Percentiles rank a stretch among this genome's conserved stretches.
Evolutionary conservation across 148 eudicot genomes (phyloP).

Genomic region (Chenopodium suecicum): DNA sequence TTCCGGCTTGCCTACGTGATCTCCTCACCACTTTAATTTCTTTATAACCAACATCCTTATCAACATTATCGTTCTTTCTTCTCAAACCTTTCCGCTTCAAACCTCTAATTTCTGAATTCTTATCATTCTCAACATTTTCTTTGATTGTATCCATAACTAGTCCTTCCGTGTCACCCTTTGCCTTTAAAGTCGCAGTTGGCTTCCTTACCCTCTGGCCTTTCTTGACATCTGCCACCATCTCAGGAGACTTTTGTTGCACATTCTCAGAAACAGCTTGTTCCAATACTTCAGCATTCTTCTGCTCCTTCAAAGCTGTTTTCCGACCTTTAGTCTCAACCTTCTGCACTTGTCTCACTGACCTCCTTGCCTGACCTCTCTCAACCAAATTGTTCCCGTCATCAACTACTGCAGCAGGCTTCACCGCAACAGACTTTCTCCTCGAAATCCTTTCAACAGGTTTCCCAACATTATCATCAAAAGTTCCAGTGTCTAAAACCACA

Average conservation of each 20-base stretch:
- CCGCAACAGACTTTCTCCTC: too few relatives aligned
- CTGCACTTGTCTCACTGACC: conserved; percentile 11
- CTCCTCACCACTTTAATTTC: neutral
- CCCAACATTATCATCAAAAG: conserved; percentile 11
- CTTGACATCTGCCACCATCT: neutral
- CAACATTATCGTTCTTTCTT: too few relatives aligned
- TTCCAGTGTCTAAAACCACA: neutral
- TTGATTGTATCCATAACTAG: neutral
- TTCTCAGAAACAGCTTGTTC: neutral
- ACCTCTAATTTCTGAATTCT: neutral
- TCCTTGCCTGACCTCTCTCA: conserved; percentile 3
- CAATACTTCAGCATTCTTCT: neutral
- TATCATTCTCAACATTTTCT: neutral
- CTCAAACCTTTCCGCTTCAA: too few relatives aligned
- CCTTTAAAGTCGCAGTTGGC: neutral
- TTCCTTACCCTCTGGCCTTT: conserved; percentile 15
- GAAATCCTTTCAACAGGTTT: neutral
- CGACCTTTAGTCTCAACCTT: neutral
- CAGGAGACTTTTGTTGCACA: neutral
- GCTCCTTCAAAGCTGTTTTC: neutral
- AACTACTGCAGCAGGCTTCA: too few relatives aligned
- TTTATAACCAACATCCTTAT: neutral
- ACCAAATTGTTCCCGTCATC: neutral
- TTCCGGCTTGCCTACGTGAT: conserved; percentile 17
- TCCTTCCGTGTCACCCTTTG: neutral